Evolutionary conservation across 148 eudicot genomes (phyloP), one percentile per base, ranked within the genome.

Genomic region (Fagopyrum esculentum): DNA sequence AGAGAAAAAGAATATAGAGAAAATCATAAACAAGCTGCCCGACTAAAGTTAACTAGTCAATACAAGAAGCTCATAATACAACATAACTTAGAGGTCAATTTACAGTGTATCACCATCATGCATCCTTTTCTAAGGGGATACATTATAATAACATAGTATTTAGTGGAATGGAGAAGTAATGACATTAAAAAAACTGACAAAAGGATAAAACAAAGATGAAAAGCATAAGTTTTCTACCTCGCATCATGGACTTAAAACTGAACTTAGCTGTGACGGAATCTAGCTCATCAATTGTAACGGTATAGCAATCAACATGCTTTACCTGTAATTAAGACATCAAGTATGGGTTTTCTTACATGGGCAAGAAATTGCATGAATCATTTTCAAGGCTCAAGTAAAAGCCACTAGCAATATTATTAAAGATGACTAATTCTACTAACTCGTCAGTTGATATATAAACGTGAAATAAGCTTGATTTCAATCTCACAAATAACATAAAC

Each of bases 231-330:
- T 80, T 54, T 73, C 49, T 85, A 95, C 99, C 98, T 84, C 99
- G 89, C 99, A 92, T 92, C 97, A 96, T 96, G 71, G 99, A 96
- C 75, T 84, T 82, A 79, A 92, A 88, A 51, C 77, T 86, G 74
- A 89, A 96, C 61, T 81, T 89, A 48, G 99, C 74, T 22, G 88
- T 77, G 78, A 89, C 76, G 72, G 90, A 83, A 86, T 92, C 93
- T 60, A 96, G 89, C 86, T 96, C 99, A 10, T 84, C 77, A 49
- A 73, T 60, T 49, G 89, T 89, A 76, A 85, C 80, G 19, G 92
- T 90, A 77, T 86, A 88, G 78, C 98, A 92, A 84, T 96, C 90
- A 30, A 96, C 84, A 79, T 83, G 90, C 85, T 96, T 96, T 61
- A 92, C 98, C 99, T 96, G 86, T 57, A 75, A 83, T 44, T 26